These are phyloP conservation scores for Albugo laibachii DNA, from an alignment of 352 stramenopile species.

Conservation along the genomic window DNA sequence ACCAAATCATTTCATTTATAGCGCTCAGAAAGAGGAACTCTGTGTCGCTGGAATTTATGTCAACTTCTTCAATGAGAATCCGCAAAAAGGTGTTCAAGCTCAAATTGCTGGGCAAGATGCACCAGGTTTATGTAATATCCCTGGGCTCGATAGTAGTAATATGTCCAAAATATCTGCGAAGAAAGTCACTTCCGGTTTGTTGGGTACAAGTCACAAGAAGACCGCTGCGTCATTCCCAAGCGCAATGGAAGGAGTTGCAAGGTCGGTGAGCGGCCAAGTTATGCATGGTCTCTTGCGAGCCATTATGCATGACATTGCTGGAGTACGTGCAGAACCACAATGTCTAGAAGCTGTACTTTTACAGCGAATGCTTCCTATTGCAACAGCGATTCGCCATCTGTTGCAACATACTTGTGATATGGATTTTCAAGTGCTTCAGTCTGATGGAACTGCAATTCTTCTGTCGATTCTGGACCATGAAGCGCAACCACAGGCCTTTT, in stretches of 20 bases:
- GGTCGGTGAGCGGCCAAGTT: conserved; percentile 28
- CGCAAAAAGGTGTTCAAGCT: conserved; percentile 41
- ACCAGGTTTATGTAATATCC: no score
- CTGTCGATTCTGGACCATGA: conserved; percentile 68
- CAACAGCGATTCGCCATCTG: conserved; percentile 59
- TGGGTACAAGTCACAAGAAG: conserved; percentile 7
- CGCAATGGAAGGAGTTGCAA: not conserved
- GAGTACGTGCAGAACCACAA: conserved; percentile 44
- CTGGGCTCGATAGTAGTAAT: conserved; percentile 19
- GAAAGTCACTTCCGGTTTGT: conserved; percentile 3
- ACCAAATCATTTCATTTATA: conserved; percentile 51
- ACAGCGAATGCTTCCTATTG: conserved; percentile 49
- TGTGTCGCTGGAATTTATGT: conserved; percentile 76
- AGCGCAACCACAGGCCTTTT: conserved; percentile 57
- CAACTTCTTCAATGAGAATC: conserved; percentile 79
- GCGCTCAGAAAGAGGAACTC: conserved; percentile 62
- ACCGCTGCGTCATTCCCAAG: not conserved
- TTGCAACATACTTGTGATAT: conserved; percentile 70
- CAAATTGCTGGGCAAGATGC: conserved; percentile 31
- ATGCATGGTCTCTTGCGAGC: conserved; percentile 51
- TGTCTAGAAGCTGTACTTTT: conserved; percentile 44
- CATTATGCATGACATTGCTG: conserved; percentile 48
- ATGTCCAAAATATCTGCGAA: conserved; percentile 9
- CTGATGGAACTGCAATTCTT: conserved; percentile 46
- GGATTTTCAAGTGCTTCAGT: conserved; percentile 61